A percentile compares a stretch with the other conserved stretches of the same genome.
These are phyloP conservation scores for Coleophoma crateriformis DNA, from an alignment of 2,329 filamentous ascomycete species.

Conservation along the genomic window DNA sequence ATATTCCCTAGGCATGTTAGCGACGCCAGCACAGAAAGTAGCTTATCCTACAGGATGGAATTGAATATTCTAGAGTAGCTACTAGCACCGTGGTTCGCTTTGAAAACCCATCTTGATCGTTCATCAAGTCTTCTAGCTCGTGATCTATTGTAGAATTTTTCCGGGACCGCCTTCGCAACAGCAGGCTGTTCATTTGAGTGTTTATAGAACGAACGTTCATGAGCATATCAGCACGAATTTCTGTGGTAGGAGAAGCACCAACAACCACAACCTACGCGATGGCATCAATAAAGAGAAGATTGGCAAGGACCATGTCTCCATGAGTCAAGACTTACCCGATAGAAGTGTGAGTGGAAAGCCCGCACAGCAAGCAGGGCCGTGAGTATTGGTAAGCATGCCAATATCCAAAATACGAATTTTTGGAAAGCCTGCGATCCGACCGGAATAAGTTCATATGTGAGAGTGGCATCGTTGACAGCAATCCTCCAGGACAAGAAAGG, in stretches of 20 bases:
- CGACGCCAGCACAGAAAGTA: background rate
- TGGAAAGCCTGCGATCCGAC: conserved; percentile 5
- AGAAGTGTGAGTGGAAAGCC: background rate
- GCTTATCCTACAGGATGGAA: background rate
- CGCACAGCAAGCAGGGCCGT: background rate
- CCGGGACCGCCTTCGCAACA: background rate
- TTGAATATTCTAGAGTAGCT: background rate
- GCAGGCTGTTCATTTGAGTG: background rate
- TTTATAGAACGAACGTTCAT: too few species aligned
- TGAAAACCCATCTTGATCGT: background rate
- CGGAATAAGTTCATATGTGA: background rate
- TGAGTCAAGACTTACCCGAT: background rate
- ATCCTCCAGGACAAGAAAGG: background rate
- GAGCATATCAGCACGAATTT: too few species aligned
- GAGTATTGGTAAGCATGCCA: background rate
- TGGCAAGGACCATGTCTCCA: too few species aligned
- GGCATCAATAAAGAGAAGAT: too few species aligned
- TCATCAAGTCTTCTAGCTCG: too few species aligned
- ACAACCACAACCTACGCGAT: too few species aligned
- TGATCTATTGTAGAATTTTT: too few species aligned
- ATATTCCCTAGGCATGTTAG: background rate
- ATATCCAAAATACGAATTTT: background rate
- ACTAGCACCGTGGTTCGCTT: background rate
- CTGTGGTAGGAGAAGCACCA: too few species aligned
- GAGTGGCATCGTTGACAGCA: background rate